These are phyloP conservation scores for Steccherinum ochraceum DNA, from an alignment of 768 basidiomycete species.

Conservation along the genomic window DNA sequence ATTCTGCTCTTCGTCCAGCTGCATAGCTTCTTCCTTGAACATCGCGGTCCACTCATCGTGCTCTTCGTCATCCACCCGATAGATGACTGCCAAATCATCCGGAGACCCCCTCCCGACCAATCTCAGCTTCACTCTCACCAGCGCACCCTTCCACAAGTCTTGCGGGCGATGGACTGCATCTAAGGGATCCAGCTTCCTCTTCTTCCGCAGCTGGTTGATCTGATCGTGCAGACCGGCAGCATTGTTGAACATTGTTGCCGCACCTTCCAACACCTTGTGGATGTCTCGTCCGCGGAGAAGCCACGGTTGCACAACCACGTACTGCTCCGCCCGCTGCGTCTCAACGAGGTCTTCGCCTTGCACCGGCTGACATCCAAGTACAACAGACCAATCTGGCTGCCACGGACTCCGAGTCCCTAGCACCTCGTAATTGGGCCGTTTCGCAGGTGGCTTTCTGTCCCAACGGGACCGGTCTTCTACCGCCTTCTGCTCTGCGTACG, in stretches of 20 bases:
- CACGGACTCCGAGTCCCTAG: conserved; percentile 67
- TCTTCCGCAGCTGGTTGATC: conserved; percentile 54
- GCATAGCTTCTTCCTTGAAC: background rate
- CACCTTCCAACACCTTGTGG: conserved; percentile 37
- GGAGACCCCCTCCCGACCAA: conserved; percentile 67
- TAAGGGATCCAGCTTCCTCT: conserved; percentile 41
- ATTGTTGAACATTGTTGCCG: conserved; percentile 32
- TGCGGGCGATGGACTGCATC: conserved; percentile 27
- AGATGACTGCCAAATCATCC: conserved; percentile 69
- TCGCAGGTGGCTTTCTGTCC: conserved; percentile 83
- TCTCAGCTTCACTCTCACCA: conserved; percentile 60
- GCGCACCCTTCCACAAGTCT: conserved; percentile 48
- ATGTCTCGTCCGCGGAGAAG: conserved; percentile 57
- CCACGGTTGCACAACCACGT: conserved; percentile 43
- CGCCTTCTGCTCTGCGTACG: conserved; percentile 42
- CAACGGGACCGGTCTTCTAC: conserved; percentile 53
- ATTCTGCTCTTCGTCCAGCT: conserved; percentile 21
- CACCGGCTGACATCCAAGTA: conserved; percentile 43
- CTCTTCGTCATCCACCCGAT: conserved; percentile 44
- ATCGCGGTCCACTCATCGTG: background rate
- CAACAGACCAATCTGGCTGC: conserved; percentile 65
- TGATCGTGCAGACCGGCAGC: conserved; percentile 41
- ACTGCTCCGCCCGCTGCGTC: conserved; percentile 52
- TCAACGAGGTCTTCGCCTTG: conserved; percentile 36
- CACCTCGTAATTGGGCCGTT: conserved; percentile 66